Conservation (phyloP, 2,329 filamentous ascomycete genomes). For the Phyllosticta paracitricarpa region DNA sequence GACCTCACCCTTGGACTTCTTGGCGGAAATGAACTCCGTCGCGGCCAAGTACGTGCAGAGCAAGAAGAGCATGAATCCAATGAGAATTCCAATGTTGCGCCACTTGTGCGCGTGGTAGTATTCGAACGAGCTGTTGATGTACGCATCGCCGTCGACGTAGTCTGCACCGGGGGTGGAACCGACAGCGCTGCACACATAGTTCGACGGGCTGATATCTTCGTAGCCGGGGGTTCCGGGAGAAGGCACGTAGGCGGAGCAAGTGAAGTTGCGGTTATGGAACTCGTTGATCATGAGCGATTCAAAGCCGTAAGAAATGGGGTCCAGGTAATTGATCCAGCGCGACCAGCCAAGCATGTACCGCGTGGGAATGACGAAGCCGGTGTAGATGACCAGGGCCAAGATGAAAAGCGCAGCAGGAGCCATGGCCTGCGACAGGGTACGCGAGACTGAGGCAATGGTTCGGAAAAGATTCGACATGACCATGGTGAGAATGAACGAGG, state of each 20-base stretch:
- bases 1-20: slow-evolving; percentile 35
- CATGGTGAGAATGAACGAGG: slow-evolving; percentile 33
- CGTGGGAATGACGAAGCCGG: slow-evolving; percentile 42
- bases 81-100: slow-evolving; percentile 31
- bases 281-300: slow-evolving; percentile 72
- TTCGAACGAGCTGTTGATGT: slow-evolving; percentile 13
- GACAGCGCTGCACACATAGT: slow-evolving; percentile 22
- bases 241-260: slow-evolving; percentile 32
- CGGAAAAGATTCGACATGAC: slow-evolving; percentile 38
- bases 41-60: slow-evolving; percentile 26
- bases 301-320: slow-evolving; percentile 68
- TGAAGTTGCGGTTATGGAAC: slow-evolving; percentile 53
- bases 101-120: slow-evolving; percentile 23
- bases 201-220: slow-evolving; percentile 13
- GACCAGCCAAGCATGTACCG: slow-evolving; percentile 65
- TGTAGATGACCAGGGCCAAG: slow-evolving; percentile 51
- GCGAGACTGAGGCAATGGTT: slow-evolving; percentile 52
- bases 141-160: slow-evolving; percentile 22
- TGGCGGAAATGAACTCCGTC: slow-evolving; percentile 29
- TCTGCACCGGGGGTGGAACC: slow-evolving; percentile 21
- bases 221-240: slow-evolving; percentile 20
- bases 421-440: slow-evolving; percentile 49
- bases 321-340: slow-evolving; percentile 69
- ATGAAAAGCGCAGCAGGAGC: slow-evolving; percentile 45
- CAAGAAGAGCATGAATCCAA: slow-evolving; percentile 27